Evolutionary conservation across 176 grass and related monocot genomes (phyloP).

Genomic region (Elaeis guineensis): DNA sequence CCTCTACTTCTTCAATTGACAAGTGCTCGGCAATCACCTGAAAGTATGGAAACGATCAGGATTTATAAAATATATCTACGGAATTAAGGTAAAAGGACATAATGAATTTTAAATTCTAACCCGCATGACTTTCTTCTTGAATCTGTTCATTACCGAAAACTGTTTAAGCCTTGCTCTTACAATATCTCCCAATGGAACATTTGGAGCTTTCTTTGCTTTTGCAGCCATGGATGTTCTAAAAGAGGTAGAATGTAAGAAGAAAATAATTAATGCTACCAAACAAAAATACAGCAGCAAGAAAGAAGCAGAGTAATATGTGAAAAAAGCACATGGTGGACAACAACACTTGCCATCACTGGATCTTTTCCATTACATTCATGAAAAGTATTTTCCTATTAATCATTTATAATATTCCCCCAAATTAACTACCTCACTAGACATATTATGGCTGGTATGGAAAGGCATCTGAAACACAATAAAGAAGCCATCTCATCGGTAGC

Average conservation of each 20-base stretch:
- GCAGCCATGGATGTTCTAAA: conserved; percentile 66
- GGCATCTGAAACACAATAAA: too few relatives aligned
- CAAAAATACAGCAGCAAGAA: not conserved
- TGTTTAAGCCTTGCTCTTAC: conserved; percentile 63
- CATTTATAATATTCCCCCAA: too few relatives aligned
- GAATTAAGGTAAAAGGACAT: too few relatives aligned
- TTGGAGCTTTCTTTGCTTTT: conserved; percentile 43
- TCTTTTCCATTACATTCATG: too few relatives aligned
- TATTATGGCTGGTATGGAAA: too few relatives aligned
- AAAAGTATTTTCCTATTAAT: too few relatives aligned
- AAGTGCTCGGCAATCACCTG: conserved; percentile 88
- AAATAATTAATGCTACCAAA: not conserved
- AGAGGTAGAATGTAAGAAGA: not conserved
- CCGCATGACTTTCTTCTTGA: conserved; percentile 90
- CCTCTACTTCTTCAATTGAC: conserved; percentile 83
- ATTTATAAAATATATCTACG: not conserved
- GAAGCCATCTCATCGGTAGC: too few relatives aligned
- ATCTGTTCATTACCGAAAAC: conserved; percentile 75
- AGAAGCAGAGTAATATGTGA: not conserved
- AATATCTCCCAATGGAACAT: conserved; percentile 62
- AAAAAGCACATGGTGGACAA: too few relatives aligned
- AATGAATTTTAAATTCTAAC: conserved; percentile 11
- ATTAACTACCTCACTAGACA: too few relatives aligned
- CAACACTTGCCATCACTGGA: too few relatives aligned
- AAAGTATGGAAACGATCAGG: not conserved